These are phyloP conservation scores for Solanum dulcamara DNA, from an alignment of 257 asterid genomes.

Conservation along the genomic window DNA sequence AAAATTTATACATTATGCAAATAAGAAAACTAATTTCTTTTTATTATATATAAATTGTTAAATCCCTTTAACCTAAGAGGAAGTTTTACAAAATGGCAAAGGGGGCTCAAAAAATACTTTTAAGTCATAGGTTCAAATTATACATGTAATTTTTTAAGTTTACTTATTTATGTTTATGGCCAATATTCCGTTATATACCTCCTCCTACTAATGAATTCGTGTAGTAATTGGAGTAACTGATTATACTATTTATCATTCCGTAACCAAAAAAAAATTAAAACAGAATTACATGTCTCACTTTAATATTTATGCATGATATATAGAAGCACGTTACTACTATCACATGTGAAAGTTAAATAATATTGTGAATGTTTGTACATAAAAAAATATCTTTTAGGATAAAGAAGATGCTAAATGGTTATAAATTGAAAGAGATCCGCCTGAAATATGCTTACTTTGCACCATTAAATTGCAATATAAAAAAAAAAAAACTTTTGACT, in stretches of 20 bases:
- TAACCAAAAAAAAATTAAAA: background rate
- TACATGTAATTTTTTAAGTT: too few relatives aligned
- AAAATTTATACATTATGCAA: background rate
- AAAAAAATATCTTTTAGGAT: background rate
- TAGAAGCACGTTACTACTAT: background rate
- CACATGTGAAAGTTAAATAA: background rate
- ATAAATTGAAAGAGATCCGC: background rate
- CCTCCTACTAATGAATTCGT: background rate
- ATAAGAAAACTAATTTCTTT: background rate
- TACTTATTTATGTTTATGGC: too few relatives aligned
- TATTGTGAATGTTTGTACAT: background rate
- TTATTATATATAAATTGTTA: background rate
- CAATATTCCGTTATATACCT: too few relatives aligned
- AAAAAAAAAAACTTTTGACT: background rate
- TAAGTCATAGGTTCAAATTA: background rate
- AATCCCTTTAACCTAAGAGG: too few relatives aligned
- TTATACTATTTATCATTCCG: background rate
- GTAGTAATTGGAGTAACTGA: background rate
- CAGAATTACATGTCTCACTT: background rate
- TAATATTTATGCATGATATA: background rate
- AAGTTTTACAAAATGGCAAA: too few relatives aligned
- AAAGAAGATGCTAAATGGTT: background rate
- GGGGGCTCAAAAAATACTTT: background rate
- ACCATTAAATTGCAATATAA: background rate
- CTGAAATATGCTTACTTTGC: background rate